Evolutionary conservation across 371 early-diverging fungal species (phyloP), one percentile per base, ranked within the genome.

Genomic region (Mortierella sp.): DNA sequence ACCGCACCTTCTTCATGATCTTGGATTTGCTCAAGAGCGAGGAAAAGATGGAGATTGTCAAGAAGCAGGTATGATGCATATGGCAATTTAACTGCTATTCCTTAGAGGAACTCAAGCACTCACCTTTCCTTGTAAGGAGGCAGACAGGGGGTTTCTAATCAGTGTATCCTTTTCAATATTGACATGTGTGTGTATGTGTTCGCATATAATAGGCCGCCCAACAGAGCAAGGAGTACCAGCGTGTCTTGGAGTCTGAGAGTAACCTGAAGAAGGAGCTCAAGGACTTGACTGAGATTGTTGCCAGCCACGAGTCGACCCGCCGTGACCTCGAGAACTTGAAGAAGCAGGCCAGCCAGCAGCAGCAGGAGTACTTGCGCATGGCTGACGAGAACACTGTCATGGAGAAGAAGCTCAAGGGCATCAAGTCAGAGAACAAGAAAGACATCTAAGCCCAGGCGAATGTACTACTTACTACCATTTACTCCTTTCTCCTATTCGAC

Each of bases 1-100:
- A 94, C 83, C 94, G 96, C 54, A 95, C 96, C 47, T 93, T 93
- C 85, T 88, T 92, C 50, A 89, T 96, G 78, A 91, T 96, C n/a
- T 70, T 93, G 77, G 93, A 95, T 73, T 88, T 96, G 77, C 79
- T 95, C 65, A 89, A 91, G 76, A 90, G 91, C 68, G 95, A 96
- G 78, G 95, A 94, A 73, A 93, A 94, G 80, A 83, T 94, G 42
- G 93, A 92, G 44, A 78, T 84, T 48, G 79, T 91, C 70, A 92
- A 90, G 71, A 88, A 90, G 75, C 92, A 93, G 88, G 92, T 90
- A 87, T 76, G 68, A 42, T 28, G 60, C 21, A 10, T 9, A 14
- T 63, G 31, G 38, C 38, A 19, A 26, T 21, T 45, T 65, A 42
- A 63, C 7, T 68, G 68, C 10, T 31, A 2, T 38, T 63, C 38